Conservation (phyloP, 1,284 basidiomycete species). For the Cutaneotrichosporon daszewskae region DNA sequence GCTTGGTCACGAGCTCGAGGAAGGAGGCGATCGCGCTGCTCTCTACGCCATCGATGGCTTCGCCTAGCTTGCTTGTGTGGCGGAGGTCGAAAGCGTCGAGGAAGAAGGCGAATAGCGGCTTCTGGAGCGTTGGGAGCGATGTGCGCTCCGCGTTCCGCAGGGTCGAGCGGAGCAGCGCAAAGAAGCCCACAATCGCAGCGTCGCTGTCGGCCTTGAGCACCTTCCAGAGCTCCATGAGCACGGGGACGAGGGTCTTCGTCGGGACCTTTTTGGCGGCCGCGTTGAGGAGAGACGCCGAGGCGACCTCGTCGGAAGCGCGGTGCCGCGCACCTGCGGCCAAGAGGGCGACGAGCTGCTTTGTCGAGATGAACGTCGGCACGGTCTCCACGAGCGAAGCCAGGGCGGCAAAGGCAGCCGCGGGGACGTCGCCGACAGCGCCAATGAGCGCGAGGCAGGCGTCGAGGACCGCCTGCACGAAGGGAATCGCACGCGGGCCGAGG, state of each 20-base stretch:
- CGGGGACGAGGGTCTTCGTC: constrained; percentile 61
- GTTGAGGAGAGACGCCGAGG: constrained; percentile 46
- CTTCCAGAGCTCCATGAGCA: constrained; percentile 52
- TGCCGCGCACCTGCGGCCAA: constrained; percentile 38
- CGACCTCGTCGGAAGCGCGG: constrained; percentile 21
- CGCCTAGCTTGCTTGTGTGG: constrained; percentile 34
- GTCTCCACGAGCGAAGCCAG: constrained; percentile 37
- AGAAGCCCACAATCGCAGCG: constrained; percentile 52
- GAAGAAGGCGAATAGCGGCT: constrained; percentile 72
- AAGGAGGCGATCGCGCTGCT: constrained; percentile 61
- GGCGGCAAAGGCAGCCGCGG: constrained; percentile 26
- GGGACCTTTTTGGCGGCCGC: constrained; percentile 64
- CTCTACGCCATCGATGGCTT: constrained; percentile 45
- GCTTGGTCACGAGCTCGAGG: constrained; percentile 80
- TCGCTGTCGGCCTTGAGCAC: constrained; percentile 25
- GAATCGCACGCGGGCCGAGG: constrained; percentile 79
- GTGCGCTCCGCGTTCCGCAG: constrained; percentile 62
- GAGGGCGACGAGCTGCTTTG: constrained; percentile 46
- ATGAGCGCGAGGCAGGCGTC: constrained; percentile 56
- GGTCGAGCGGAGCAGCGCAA: constrained; percentile 61
- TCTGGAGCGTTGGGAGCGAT: constrained; percentile 64
- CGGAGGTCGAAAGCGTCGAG: constrained; percentile 69
- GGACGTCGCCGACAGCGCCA: constrained; percentile 13
- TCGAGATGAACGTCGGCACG: constrained; percentile 48
- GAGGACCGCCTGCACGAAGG: constrained; percentile 69